Evolutionary conservation across 495 filamentous ascomycete species (phyloP).

Genomic region (Parathielavia hyrcaniae): DNA sequence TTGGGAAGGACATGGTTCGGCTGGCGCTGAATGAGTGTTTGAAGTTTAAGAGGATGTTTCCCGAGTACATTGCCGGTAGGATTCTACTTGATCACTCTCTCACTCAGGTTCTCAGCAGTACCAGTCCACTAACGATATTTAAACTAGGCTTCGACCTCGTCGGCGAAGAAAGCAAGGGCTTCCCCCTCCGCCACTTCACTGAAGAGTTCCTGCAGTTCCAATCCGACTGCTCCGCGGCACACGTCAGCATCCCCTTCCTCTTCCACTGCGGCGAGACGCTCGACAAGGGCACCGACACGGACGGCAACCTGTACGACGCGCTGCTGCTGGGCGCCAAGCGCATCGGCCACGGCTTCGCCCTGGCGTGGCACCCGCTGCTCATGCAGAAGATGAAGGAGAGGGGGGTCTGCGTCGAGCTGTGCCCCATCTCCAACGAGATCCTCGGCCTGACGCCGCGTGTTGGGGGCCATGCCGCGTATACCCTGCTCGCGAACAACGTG

Average conservation of each 20-base stretch:
- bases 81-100: neutral
- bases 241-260: slow-evolving; percentile 82
- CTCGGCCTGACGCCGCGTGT: slow-evolving; percentile 44
- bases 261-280: slow-evolving; percentile 92
- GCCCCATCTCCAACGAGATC: slow-evolving; percentile 86
- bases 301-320: slow-evolving; percentile 84
- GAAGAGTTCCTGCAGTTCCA: slow-evolving; percentile 77
- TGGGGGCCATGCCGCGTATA: slow-evolving; percentile 45
- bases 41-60: slow-evolving; percentile 63
- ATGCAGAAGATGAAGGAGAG: slow-evolving; percentile 76
- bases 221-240: slow-evolving; percentile 57
- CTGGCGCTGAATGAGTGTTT: slow-evolving; percentile 72
- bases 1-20: slow-evolving; percentile 53
- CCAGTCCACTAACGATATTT: neutral
- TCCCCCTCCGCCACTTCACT: slow-evolving; percentile 62
- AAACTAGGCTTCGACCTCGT: slow-evolving; percentile 73
- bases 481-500: slow-evolving; percentile 46
- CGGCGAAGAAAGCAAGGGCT: slow-evolving; percentile 71
- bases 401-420: slow-evolving; percentile 78
- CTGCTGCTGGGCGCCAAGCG: slow-evolving; percentile 75
- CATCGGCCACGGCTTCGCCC: slow-evolving; percentile 84
- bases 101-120: no score
- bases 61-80: slow-evolving; percentile 58
- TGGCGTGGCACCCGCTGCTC: slow-evolving; percentile 79
- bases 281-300: slow-evolving; percentile 64